Evolutionary conservation across 2,329 filamentous ascomycete species (phyloP), one percentile per base, ranked within the genome.

Genomic region (Pseudogymnoascus sp.): DNA sequence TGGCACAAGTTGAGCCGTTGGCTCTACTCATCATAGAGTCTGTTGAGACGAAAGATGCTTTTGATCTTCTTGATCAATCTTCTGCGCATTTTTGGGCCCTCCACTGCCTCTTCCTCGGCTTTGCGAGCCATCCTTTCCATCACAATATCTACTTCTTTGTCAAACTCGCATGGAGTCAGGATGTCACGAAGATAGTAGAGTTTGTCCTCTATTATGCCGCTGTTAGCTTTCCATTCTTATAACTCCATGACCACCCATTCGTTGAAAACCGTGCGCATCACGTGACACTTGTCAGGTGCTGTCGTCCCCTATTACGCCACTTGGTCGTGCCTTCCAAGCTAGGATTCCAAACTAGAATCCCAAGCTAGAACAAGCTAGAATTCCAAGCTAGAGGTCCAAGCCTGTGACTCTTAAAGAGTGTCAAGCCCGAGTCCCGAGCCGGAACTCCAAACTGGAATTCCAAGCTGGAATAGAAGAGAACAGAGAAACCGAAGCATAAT

Each of bases 121-220:
- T 56, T 56, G 50, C 50, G 50, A 33, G 28, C 28, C 50, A 56
- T 56, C 50, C 16, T 33, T 33, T 56, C 50, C 50, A 56, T 56
- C 50, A 56, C 28, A 56, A 56, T 33, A 14, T 68, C 64, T 28
- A 67, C 65, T 8, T 65, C 61, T 5, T 38, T 56, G 16, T 67
- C 64, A 38, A 68, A 69, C 40, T 66, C 66, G 14, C 62, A 60
- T 6, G 65, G 63, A 14, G 62, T 47, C 8, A 53, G 38, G 4
- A 63, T 56, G 16, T 69, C 67, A 21, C 63, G 62, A 50, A 67
- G 63, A 63, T 67, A 68, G 62, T 64, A 67, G 42, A 69, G 59
- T 40, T 67, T 69, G 35, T 42, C 31, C 62, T 69, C 68, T 56
- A 5, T 31, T 33, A 56, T 56, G 10, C 28, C 50, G 16, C n/a